Base-by-base conservation (phyloP, 2,329 filamentous ascomycete genomes). In the Pseudocercospora vitis region DNA sequence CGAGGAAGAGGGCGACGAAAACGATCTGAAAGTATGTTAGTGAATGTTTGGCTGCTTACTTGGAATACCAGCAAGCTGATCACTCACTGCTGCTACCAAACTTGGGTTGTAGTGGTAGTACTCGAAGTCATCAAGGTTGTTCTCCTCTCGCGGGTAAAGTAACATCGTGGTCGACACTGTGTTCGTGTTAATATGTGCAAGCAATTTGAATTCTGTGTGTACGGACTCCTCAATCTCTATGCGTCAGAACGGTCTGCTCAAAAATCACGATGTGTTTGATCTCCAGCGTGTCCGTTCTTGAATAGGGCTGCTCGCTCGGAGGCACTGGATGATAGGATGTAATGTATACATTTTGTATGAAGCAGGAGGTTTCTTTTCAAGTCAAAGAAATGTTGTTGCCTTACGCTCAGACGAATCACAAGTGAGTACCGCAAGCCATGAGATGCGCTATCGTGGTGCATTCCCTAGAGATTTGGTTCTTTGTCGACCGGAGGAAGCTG, bases 1-100 rank as follows among this genome's bases (percentile, higher is more conserved):
- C 7, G 21, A 55, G 47, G 57, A 71, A 70, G 21, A 66, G 54
- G 14, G 70, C 48, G 50, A 59, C 48, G 55, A 69, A 69, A 32
- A 70, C 60, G 33, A 68, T 51, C 4, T 67, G 66, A 14, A 18
- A 18, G 5, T 14, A 3, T 21, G 6, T 47, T 7, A 31, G 21
- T 14, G 62, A 4, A 8, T 2, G 16, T 7, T 32, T 11, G n/a
- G 7, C n/a, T 33, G 14, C 7, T 0, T 7, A 23, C 6, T 32
- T 31, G 24, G 4, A 29, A 7, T 9, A n/a, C n/a, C n/a, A n/a
- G n/a, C 18, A 5, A 7, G 14, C 11, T 47, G 16, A n/a, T 18
- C n/a, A 4, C 44, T 47, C 32, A 47, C 44, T 51, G 40, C 37
- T 23, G 37, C 37, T 42, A 47, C 47, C 31, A 54, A 39, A 7